Conservation (phyloP, 2,329 filamentous ascomycete species). For the Trichoderma atroviride region DNA sequence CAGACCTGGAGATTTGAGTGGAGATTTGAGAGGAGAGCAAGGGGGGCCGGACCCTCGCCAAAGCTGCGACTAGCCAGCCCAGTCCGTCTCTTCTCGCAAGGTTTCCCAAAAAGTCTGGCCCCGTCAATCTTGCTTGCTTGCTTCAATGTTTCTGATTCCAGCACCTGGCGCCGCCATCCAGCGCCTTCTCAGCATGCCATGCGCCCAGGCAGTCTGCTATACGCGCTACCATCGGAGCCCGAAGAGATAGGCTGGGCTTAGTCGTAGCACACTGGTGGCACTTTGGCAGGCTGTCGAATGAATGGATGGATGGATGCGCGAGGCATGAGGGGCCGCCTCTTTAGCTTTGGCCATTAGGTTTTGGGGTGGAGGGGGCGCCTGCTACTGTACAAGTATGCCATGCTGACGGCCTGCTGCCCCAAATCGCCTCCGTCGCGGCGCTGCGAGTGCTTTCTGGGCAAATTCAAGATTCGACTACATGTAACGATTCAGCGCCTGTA, state of each 20-base stretch:
- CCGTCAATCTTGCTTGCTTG: not conserved
- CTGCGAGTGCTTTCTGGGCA: not conserved
- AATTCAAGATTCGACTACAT: no score
- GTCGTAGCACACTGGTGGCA: not conserved
- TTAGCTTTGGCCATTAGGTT: conserved; percentile 19
- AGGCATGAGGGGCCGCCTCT: not conserved
- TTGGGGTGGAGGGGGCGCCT: conserved; percentile 3
- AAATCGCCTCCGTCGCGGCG: not conserved
- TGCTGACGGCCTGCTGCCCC: not conserved
- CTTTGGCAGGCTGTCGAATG: not conserved
- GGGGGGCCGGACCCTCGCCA: not conserved
- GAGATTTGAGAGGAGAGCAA: conserved; percentile 9
- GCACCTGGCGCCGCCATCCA: not conserved
- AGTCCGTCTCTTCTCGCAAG: conserved; percentile 1
- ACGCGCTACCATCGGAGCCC: conserved; percentile 5
- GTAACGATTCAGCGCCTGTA: not conserved
- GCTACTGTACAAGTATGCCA: not conserved
- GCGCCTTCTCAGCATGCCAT: conserved; percentile 9
- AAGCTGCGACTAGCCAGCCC: not conserved
- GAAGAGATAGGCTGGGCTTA: not conserved
- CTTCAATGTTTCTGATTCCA: not conserved
- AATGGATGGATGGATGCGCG: not conserved
- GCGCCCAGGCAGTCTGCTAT: not conserved
- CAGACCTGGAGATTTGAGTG: conserved; percentile 1
- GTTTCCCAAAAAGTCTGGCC: conserved; percentile 5